Evolutionary conservation across 2,329 filamentous ascomycete genomes (phyloP).

Genomic region (Phialophora expanda): DNA sequence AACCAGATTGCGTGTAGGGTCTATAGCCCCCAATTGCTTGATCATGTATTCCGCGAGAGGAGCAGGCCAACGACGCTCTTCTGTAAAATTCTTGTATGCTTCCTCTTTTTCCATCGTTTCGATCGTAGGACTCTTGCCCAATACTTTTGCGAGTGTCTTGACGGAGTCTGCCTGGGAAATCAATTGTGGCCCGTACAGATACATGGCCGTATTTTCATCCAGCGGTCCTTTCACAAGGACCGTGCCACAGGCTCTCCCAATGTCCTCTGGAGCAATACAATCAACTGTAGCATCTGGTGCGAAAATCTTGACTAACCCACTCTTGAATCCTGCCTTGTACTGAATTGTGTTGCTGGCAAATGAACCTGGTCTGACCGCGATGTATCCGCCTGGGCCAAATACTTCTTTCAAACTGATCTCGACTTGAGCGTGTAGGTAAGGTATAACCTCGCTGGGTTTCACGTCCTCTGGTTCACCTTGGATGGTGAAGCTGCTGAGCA

Average conservation of each 20-base stretch:
- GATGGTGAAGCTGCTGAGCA: conserved; percentile 51
- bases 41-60: conserved; percentile 36
- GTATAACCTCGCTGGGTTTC: conserved; percentile 44
- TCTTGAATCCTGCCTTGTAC: conserved; percentile 39
- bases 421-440: conserved; percentile 52
- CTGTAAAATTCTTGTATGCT: conserved; percentile 25
- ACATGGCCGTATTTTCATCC: conserved; percentile 40
- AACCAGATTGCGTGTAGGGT: conserved; percentile 17
- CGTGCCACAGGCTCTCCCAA: conserved; percentile 52
- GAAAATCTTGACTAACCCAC: conserved; percentile 43
- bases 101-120: conserved; percentile 37
- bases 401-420: conserved; percentile 53
- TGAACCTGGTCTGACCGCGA: conserved; percentile 50
- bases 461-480: conserved; percentile 40
- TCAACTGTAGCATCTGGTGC: conserved; percentile 46
- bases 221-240: conserved; percentile 47
- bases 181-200: conserved; percentile 48
- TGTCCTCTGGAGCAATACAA: conserved; percentile 52
- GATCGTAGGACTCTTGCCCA: conserved; percentile 45
- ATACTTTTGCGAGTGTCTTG: conserved; percentile 41
- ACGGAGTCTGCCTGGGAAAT: conserved; percentile 43
- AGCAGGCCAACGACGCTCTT: conserved; percentile 30
- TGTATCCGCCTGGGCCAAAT: conserved; percentile 48
- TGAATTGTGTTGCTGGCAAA: conserved; percentile 54
- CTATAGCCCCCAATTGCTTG: conserved; percentile 4